A percentile compares a stretch with the other conserved stretches of the same genome.
These are phyloP conservation scores for Rasamsonia emersonii DNA, from an alignment of 2,329 filamentous ascomycete genomes.

Conservation along the genomic window DNA sequence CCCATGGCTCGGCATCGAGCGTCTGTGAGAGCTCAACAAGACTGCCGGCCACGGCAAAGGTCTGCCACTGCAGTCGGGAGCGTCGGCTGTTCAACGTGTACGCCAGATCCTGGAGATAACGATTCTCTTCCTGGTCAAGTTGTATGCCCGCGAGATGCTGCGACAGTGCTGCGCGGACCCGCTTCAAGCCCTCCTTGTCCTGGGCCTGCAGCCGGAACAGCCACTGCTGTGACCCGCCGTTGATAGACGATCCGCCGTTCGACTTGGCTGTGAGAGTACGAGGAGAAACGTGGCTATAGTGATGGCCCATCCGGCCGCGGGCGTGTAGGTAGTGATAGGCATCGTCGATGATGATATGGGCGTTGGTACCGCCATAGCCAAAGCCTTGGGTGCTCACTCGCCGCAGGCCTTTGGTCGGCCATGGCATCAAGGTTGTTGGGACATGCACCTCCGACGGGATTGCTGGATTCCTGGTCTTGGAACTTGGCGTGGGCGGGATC, in stretches of 20 bases:
- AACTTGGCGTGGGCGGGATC: slow-evolving; percentile 38
- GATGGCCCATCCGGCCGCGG: not conserved
- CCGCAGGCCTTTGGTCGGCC: slow-evolving; percentile 1
- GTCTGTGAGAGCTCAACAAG: not conserved
- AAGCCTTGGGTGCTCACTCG: slow-evolving; percentile 3
- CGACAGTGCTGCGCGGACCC: not conserved
- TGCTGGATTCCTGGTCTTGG: slow-evolving; percentile 32
- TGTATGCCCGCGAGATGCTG: slow-evolving; percentile 1
- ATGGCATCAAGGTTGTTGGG: not conserved
- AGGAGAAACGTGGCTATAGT: not conserved
- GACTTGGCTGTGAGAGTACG: not conserved
- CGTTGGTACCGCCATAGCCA: not conserved
- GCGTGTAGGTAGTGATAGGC: not conserved
- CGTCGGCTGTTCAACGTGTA: slow-evolving; percentile 3
- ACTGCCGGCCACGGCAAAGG: not conserved
- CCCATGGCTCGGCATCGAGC: not conserved
- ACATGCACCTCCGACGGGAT: slow-evolving; percentile 22
- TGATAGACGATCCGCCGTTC: not conserved
- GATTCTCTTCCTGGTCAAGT: not conserved
- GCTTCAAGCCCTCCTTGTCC: slow-evolving; percentile 3
- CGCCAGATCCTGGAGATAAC: slow-evolving; percentile 3
- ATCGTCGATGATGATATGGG: not conserved
- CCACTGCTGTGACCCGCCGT: no score
- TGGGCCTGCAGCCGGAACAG: slow-evolving; percentile 1
- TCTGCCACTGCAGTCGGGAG: slow-evolving; percentile 5